Conservation (phyloP, 805 yeast species). For the Zygosaccharomyces bailii region DNA sequence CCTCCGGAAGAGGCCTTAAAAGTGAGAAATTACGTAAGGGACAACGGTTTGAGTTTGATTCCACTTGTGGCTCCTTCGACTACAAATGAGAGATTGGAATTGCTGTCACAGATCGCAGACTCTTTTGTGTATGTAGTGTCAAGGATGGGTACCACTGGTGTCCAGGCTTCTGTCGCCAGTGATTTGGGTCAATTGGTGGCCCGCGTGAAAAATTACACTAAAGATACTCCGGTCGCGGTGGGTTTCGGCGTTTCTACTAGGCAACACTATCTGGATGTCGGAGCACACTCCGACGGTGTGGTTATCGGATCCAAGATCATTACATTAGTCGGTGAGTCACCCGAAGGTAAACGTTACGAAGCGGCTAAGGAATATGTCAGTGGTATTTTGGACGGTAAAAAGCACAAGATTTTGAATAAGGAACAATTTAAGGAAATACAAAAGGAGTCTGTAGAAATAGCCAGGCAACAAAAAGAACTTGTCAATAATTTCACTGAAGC, state of each 20-base stretch:
- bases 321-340: slow-evolving; percentile 61
- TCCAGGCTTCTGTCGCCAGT: slow-evolving; percentile 55
- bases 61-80: slow-evolving; percentile 98
- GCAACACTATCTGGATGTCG: slow-evolving; percentile 81
- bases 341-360: slow-evolving; percentile 54
- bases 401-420: slow-evolving; percentile 31
- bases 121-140: slow-evolving; percentile 95
- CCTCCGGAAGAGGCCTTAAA: slow-evolving; percentile 97
- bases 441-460: slow-evolving; percentile 24
- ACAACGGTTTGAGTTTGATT: slow-evolving; percentile 71
- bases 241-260: slow-evolving; percentile 97
- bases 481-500: slow-evolving; percentile 46
- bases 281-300: slow-evolving; percentile 85
- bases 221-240: slow-evolving; percentile 81
- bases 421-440: slow-evolving; percentile 40
- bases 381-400: slow-evolving; percentile 62
- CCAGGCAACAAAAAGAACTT: slow-evolving; percentile 21
- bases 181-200: slow-evolving; percentile 65
- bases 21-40: slow-evolving; percentile 69
- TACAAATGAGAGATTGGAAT: slow-evolving; percentile 77
- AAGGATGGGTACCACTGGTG: slow-evolving; percentile 98
- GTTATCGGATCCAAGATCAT: slow-evolving; percentile 91
- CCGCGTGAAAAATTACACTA: slow-evolving; percentile 73
- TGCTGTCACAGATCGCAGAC: slow-evolving; percentile 83
- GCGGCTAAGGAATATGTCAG: slow-evolving; percentile 65